Evolutionary conservation across 1,284 basidiomycete species (phyloP).

Genomic region (Neolentinus lepideus): DNA sequence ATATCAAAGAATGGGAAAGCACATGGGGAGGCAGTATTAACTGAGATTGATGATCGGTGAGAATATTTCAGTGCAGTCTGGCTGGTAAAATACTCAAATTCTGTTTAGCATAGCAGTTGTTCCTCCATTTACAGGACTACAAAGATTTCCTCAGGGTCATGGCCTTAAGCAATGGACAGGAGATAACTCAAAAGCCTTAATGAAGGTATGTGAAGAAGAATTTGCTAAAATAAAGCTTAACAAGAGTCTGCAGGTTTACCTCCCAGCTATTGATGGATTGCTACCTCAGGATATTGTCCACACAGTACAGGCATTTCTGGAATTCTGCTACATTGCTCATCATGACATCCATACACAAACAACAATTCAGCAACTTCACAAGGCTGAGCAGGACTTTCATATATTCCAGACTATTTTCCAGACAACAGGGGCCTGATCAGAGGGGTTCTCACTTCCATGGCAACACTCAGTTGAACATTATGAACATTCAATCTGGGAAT

Average conservation of each 20-base stretch:
- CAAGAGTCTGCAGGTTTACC: not conserved
- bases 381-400: slow-evolving; percentile 22
- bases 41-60: slow-evolving; percentile 11
- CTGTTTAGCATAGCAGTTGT: slow-evolving; percentile 7
- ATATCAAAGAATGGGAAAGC: not conserved
- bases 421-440: slow-evolving; percentile 12
- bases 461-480: slow-evolving; percentile 15
- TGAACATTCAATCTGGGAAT: not conserved
- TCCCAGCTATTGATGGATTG: not conserved
- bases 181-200: slow-evolving; percentile 15
- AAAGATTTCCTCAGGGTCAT: slow-evolving; percentile 13
- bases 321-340: slow-evolving; percentile 28
- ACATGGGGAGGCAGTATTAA: not conserved
- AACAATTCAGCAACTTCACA: slow-evolving; percentile 17
- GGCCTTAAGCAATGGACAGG: slow-evolving; percentile 17
- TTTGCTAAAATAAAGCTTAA: not conserved
- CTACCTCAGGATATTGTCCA: not conserved
- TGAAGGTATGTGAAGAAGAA: slow-evolving; percentile 9
- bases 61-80: not conserved
- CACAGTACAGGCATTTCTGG: slow-evolving; percentile 7
- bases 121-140: slow-evolving; percentile 3
- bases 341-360: slow-evolving; percentile 15
- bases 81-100: not conserved
- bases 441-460: slow-evolving; percentile 22
- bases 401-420: slow-evolving; percentile 23